phyloP scores from a whole-genome alignment of 345 rosid genomes.

The Zanthoxylum bungeanum region DNA sequence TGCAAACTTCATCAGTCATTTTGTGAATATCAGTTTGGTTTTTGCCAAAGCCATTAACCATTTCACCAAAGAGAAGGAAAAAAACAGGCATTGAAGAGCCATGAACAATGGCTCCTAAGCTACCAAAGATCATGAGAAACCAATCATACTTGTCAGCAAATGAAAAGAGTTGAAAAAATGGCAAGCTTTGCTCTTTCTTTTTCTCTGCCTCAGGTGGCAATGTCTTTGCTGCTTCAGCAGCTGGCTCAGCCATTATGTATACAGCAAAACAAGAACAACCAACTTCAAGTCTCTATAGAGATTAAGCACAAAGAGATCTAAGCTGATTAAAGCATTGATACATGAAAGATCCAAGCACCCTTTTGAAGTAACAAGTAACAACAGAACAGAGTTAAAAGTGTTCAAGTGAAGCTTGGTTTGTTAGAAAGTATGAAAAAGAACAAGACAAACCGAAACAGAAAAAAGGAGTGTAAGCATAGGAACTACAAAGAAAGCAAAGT shows the following conservation, averaged over 20 bases:
- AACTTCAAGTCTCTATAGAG: background rate
- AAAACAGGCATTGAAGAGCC: conserved; percentile 99
- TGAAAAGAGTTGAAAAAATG: conserved; percentile 87
- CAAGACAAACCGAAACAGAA: background rate
- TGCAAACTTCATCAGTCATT: conserved; percentile 93
- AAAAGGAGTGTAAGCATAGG: background rate
- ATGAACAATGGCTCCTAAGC: conserved; percentile 85
- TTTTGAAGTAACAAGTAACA: conserved; percentile 13
- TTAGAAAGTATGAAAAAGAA: background rate
- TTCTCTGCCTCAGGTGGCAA: conserved; percentile 89
- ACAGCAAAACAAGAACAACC: background rate
- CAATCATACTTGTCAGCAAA: conserved; percentile 93
- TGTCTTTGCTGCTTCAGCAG: conserved; percentile 54
- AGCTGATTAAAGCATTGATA: conserved; percentile 6
- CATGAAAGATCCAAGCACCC: conserved; percentile 17
- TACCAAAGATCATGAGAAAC: conserved; percentile 69
- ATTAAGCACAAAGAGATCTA: conserved; percentile 19
- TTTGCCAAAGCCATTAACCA: conserved; percentile 98
- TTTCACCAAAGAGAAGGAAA: conserved; percentile 91
- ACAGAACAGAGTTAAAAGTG: background rate
- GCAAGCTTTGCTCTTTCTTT: conserved; percentile 94
- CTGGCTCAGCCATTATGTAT: conserved; percentile 58
- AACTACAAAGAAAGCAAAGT: background rate
- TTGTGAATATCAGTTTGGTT: conserved; percentile 85
- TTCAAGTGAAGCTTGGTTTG: background rate